These are phyloP conservation scores for Zasmidium angulare DNA, from an alignment of 2,329 filamentous ascomycete species.

Conservation along the genomic window DNA sequence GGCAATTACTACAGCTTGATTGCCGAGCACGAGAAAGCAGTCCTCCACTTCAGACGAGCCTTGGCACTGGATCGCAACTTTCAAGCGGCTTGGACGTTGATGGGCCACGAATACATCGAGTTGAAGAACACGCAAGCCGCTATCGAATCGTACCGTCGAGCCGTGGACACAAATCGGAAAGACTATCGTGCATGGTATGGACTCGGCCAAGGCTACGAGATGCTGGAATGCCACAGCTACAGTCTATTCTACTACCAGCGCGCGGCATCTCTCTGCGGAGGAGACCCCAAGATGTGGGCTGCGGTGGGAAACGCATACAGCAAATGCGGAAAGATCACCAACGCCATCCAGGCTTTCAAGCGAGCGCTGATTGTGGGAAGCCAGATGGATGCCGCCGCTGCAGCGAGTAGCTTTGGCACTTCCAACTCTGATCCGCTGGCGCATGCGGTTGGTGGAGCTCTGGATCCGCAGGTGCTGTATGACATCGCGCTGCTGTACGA, in stretches of 20 bases:
- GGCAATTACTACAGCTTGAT: conserved; percentile 96
- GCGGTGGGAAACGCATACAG: conserved; percentile 89
- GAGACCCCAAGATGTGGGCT: conserved; percentile 99
- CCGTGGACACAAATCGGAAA: conserved; percentile 91
- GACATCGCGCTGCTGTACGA: conserved; percentile 92
- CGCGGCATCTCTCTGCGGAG: conserved; percentile 86
- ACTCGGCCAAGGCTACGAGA: conserved; percentile 92
- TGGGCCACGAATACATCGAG: conserved; percentile 98
- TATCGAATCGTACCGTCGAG: conserved; percentile 92
- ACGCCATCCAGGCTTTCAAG: conserved; percentile 93
- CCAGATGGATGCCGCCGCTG: conserved; percentile 65
- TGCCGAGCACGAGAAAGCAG: conserved; percentile 94
- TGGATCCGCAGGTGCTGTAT: conserved; percentile 87
- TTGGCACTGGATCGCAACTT: conserved; percentile 87
- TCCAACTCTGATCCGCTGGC: conserved; percentile 41
- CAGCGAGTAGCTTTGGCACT: conserved; percentile 47
- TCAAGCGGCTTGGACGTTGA: conserved; percentile 93
- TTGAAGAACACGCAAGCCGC: conserved; percentile 98
- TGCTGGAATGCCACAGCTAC: conserved; percentile 97
- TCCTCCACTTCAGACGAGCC: conserved; percentile 94
- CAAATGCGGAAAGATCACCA: conserved; percentile 81
- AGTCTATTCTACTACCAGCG: conserved; percentile 97
- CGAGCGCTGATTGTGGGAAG: conserved; percentile 84
- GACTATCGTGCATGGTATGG: conserved; percentile 99
- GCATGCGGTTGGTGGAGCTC: conserved; percentile 55